Evolutionary conservation across 495 filamentous ascomycete genomes (phyloP), one percentile per base, ranked within the genome.

Genomic region (Aspergillus ellipticus): DNA sequence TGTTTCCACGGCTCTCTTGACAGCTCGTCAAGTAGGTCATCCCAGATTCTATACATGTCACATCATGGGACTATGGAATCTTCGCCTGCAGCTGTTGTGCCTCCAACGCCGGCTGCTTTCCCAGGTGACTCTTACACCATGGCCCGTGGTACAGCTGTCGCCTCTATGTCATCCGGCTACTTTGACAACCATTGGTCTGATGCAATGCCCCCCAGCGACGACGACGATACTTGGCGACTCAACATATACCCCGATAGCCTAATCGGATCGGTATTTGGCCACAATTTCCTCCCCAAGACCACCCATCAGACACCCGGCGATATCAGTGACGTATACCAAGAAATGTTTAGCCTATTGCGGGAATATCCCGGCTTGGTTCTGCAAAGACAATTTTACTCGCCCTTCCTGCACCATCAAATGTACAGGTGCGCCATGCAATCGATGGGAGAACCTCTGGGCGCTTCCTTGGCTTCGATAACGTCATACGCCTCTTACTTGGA

Each of bases 361-460:
- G 53, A 57, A 9, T 63, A 63, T 17, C 51, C 57, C 1, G 35
- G 49, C 5, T 22, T 63, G 15, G 54, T 53, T 16, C 56, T 63
- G 19, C 49, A 59, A 13, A 56, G 54, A 11, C 54, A 63, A 9
- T 54, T 51, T 41, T 59, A 49, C 53, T 63, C 60, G 13, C 56
- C 60, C 0, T 63, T 63, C 29, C 21, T 63, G 6, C 60, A 63
- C 43, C 60, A 59, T 24, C 21, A 35, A 11, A 22, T 59, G 21
- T 57, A 63, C 19, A 53, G 56, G 24, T 56, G 46, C 19, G 56
- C 60, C 3, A 42, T 55, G 21, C 53, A 54, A 15, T 51, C 50
- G 0, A 54, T 63, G 56, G 48, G 45, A 7, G 54, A 59, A 17
- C 60, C 60, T 15, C 45, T 59, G 60, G 56, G 51, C 2, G 51